Evolutionary conservation across 2,329 filamentous ascomycete species (phyloP), one percentile per base, ranked within the genome.

Genomic region (Verticillium nonalfalfae): DNA sequence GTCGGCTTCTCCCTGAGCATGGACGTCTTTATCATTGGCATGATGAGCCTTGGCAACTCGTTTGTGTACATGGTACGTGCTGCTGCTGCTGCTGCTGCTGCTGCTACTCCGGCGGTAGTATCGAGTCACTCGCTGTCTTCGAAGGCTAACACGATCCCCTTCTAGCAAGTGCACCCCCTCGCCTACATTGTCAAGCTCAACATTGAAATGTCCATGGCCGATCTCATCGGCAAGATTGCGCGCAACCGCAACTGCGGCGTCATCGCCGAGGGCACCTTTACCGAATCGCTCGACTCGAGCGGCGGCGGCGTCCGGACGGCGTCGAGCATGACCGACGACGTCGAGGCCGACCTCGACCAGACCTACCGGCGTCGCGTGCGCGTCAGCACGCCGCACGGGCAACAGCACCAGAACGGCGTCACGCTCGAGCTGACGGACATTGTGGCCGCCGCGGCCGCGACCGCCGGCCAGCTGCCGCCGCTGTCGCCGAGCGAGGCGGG

Each of bases 201-300:
- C 65, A 83, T 83, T 65, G 81, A 83, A 67, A 78, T 83, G 75
- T 77, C 76, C 7, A 82, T 83, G 79, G 80, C 81, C 61, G 77
- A 78, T 55, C 76, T 83, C 14, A 83, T 83, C 63, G 76, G 70
- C 39, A 76, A 76, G 61, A 71, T 79, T 21, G 71, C 71, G 1
- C 64, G 59, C 10, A 63, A 66, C 33, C 56, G 62, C 5, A 62
- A 65, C 15, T 58, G 60, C 13, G 60, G 60, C n/a, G 60, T 62
- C 0, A 36, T 61, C 6, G 62, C 63, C 14, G 60, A 61, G 7
- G 57, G 33, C 2, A 59, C 59, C 39, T 61, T 60, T 14, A 57
- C 54, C 26, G 21, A 34, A 38, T 58, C 57, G n/a, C 36, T 58
- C 26, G 55, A 36, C 55, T 58, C 57, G 26, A 50, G 26, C 6